Base-by-base conservation (phyloP, 352 stramenopile species). In the Phytophthora rubi region DNA sequence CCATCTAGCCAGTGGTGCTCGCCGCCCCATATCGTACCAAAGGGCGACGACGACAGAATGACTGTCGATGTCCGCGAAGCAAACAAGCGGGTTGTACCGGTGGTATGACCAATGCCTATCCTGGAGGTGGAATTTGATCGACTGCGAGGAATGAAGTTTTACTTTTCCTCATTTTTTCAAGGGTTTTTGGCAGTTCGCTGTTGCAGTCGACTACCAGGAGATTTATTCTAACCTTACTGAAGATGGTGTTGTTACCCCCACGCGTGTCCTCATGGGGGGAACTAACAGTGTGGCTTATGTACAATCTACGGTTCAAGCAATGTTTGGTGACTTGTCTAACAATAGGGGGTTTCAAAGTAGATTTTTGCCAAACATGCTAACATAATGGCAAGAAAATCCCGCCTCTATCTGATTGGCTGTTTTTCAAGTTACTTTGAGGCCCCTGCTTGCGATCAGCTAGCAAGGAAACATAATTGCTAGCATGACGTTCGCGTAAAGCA, bases 271-370 rank as follows among this genome's bases (percentile, higher is more conserved):
- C 1, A 70, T 65, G 48, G 55, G 63, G n/a, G 48, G 61, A 2
- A 70, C 54, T 4, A 70, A 70, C 26, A 70, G 63, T 5, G 63
- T 70, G 1, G 63, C 54, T 0, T 72, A 63, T 6, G 67, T 68
- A 3, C 54, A 73, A 18, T 57, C 57, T 0, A 62, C 52, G 2
- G 56, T 71, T 1, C 56, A 71, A 12, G 5, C 60, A 28, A 72
- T 72, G 65, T 72, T 67, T 39, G 57, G 12, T 0, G 65, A 67
- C 6, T 1, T 59, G n/a, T 67, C 67, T 13, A 70, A 59, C 62
- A 54, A 70, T 21, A 21, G 18, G 18, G 18, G 18, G 18, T 21
- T 21, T 21, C 18, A 21, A 21, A 21, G 18, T 21, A 21, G 18
- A 21, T 21, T 21, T 21, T 21, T 21, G 18, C 18, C 18, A 21